phyloP scores from a whole-genome alignment of 2,329 filamentous ascomycete species.

The Zalaria sp. region DNA sequence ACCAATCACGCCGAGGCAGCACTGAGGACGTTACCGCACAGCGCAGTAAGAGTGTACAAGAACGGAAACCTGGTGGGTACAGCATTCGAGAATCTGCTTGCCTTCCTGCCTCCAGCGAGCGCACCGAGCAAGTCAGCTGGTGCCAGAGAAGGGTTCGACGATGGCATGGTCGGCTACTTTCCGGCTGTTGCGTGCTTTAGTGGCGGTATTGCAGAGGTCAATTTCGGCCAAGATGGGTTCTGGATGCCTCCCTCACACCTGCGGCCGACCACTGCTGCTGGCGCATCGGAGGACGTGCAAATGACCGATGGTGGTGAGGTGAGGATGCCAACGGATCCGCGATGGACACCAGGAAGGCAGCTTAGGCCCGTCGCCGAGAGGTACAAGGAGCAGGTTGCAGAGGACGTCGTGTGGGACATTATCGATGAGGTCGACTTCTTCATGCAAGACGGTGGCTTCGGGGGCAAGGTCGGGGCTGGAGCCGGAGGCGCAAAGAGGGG shows the following conservation, averaged over 20 bases:
- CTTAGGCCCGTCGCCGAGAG: constrained; percentile 57
- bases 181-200: constrained; percentile 86
- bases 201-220: constrained; percentile 80
- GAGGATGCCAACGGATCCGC: constrained; percentile 6
- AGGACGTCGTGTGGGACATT: constrained; percentile 86
- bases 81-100: constrained; percentile 73
- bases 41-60: constrained; percentile 79
- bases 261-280: constrained; percentile 15
- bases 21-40: constrained; percentile 76
- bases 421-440: constrained; percentile 90
- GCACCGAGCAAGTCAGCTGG: constrained; percentile 57
- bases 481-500: constrained; percentile 9
- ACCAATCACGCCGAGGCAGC: constrained; percentile 59
- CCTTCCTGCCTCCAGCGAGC: constrained; percentile 84
- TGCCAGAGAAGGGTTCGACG: constrained; percentile 76
- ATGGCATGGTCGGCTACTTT: constrained; percentile 91
- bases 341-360: constrained; percentile 18
- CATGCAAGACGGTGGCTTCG: constrained; percentile 48
- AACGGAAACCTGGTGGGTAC: constrained; percentile 80
- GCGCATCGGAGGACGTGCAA: constrained; percentile 14
- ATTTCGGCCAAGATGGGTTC: constrained; percentile 77
- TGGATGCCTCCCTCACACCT: constrained; percentile 64
- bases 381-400: constrained; percentile 84
- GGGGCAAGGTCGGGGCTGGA: constrained; percentile 12
- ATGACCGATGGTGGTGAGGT: constrained; percentile 11